Evolutionary conservation across 73 alveolate species (phyloP).

Genomic region (Blepharisma japonicum): DNA sequence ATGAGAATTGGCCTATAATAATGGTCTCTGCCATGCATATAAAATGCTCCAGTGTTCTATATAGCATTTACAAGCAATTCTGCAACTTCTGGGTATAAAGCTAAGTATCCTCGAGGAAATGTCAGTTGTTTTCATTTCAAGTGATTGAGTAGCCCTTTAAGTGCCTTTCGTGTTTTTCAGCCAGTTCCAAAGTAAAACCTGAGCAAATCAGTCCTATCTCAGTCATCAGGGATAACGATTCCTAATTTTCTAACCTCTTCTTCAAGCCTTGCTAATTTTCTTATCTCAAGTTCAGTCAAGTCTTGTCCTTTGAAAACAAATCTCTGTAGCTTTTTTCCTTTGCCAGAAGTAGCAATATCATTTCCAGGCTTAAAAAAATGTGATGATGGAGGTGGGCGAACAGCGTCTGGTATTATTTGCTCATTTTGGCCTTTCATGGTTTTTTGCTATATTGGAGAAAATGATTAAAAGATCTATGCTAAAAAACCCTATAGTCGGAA

Average conservation of each 20-base stretch:
- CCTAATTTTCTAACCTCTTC: background rate
- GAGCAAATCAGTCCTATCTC: background rate
- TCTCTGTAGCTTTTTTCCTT: background rate
- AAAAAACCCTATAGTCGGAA: too few species aligned
- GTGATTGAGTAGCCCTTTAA: background rate
- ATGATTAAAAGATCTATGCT: too few species aligned
- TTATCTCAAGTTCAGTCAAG: constrained; percentile 5
- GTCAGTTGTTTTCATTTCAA: background rate
- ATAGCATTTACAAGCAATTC: background rate
- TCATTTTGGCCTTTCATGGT: background rate
- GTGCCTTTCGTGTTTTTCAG: background rate
- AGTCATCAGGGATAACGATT: background rate
- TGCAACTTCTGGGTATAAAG: background rate
- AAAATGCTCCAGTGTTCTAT: constrained; percentile 26
- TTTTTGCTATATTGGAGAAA: too few species aligned
- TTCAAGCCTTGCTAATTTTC: background rate
- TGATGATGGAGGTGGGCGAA: constrained; percentile 1
- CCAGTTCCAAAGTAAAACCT: constrained; percentile 26
- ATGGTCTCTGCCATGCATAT: constrained; percentile 11
- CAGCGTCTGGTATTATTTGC: background rate
- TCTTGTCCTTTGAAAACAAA: constrained; percentile 6
- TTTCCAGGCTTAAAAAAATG: background rate
- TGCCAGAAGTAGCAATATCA: background rate
- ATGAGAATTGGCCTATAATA: background rate
- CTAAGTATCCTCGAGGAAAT: background rate